These are phyloP conservation scores for Antrodiella citrinella DNA, from an alignment of 768 basidiomycete species.

Conservation along the genomic window DNA sequence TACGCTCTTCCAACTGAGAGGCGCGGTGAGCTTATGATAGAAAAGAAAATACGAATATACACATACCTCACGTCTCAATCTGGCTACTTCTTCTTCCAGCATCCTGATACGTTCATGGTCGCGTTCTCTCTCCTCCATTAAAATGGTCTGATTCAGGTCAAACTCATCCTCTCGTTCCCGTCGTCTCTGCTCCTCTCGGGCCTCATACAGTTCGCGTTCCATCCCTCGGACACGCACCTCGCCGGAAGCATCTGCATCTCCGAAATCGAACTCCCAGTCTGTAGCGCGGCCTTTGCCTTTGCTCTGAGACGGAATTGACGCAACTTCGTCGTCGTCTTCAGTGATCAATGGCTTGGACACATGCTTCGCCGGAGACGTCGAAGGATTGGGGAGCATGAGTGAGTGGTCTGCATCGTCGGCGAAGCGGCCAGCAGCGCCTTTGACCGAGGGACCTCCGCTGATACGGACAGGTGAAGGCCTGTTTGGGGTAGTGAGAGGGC, in stretches of 20 bases:
- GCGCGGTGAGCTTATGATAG: background rate
- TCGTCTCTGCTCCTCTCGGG: conserved; percentile 37
- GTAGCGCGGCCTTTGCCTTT: conserved; percentile 24
- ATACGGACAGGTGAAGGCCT: background rate
- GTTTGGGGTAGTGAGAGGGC: background rate
- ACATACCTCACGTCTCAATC: conserved; percentile 45
- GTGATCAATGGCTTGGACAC: background rate
- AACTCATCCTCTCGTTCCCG: conserved; percentile 34
- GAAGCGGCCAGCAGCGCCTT: background rate
- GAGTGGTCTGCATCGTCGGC: background rate
- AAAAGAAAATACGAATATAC: background rate
- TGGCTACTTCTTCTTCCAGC: conserved; percentile 59
- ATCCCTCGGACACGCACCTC: conserved; percentile 47
- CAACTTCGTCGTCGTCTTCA: conserved; percentile 17
- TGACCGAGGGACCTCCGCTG: background rate
- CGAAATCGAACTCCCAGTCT: conserved; percentile 1
- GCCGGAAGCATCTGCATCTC: conserved; percentile 30
- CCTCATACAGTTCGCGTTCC: conserved; percentile 54
- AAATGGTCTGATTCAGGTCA: conserved; percentile 25
- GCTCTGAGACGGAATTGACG: conserved; percentile 20
- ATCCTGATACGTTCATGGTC: conserved; percentile 58
- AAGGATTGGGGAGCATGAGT: background rate
- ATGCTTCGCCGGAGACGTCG: background rate
- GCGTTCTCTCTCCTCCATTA: conserved; percentile 34
- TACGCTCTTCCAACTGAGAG: conserved; percentile 4